Evolutionary conservation across 129 eudicot genomes (phyloP).

Genomic region (Silybum marianum): DNA sequence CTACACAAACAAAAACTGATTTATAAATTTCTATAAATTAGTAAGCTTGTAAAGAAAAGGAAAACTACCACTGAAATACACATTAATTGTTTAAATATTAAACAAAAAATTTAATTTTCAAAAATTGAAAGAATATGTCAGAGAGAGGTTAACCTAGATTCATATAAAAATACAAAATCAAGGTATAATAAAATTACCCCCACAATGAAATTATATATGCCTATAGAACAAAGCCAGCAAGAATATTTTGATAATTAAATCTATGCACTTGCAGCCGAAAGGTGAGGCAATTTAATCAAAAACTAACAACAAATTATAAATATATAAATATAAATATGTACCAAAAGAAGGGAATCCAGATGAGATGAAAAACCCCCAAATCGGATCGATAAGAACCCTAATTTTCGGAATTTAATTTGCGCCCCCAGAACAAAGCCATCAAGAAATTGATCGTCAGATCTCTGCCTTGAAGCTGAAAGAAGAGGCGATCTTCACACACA

Average conservation of each 20-base stretch:
- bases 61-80: too few relatives aligned
- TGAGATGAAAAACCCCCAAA: conserved; percentile 18
- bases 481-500: conserved; percentile 35
- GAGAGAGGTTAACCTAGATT: conserved; percentile 11
- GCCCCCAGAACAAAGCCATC: conserved; percentile 77
- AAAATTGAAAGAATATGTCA: conserved; percentile 14
- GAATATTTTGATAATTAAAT: conserved; percentile 41
- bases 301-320: background rate
- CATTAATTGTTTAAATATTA: too few relatives aligned
- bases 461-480: conserved; percentile 61
- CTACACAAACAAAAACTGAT: too few relatives aligned
- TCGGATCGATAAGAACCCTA: conserved; percentile 15
- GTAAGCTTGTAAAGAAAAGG: too few relatives aligned
- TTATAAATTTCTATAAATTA: too few relatives aligned
- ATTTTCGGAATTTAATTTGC: conserved; percentile 24
- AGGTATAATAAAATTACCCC: conserved; percentile 4
- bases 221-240: conserved; percentile 67
- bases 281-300: conserved; percentile 41
- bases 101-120: background rate
- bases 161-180: background rate
- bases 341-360: conserved; percentile 38
- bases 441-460: conserved; percentile 47
- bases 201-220: conserved; percentile 46
- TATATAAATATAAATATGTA: conserved; percentile 7
- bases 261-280: conserved; percentile 66